Base-by-base conservation (phyloP, 2,329 filamentous ascomycete genomes). In the Periconia macrospinosa region DNA sequence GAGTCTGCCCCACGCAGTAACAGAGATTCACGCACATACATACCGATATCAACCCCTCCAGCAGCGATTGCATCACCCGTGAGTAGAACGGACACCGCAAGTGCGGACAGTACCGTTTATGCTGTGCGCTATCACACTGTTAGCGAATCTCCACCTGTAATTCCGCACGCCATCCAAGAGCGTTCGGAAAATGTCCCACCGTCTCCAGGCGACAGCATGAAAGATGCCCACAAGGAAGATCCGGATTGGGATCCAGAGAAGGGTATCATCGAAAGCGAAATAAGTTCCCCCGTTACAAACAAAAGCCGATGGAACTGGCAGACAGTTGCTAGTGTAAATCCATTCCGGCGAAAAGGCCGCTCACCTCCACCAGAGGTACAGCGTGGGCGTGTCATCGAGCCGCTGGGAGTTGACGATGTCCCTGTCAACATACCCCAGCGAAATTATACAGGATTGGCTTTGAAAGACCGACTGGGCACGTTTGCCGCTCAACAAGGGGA, bases 51-150 rank as follows among this genome's bases (percentile, higher is more conserved):
- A 47, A 69, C 58, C 11, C 78, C 78, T 18, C 79, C 81, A 11
- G 69, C 74, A 41, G 72, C 75, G 45, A 74, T 79, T 18, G 74
- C 79, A 8, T 84, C 83, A 11, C 84, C 85, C 1, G 74, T 86
- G 37, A 86, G 82, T 63, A 76, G 84, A 57, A 79, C 81, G 18
- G 84, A 87, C 60, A 86, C 83, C 1, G 81, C 80, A 6, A 87
- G 84, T 68, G 83, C 83, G 9, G 81, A 81, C 23, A 87, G 84
- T 56, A 87, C 85, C 1, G 81, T 86, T 5, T 87, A 88, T 63
- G 81, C 83, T 48, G 81, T 88, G 30, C 81, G 82, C 30, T 86
- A 87, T 62, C 82, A 86, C 61, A 78, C 83, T 14, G 75, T 82
- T 76, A 52, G 81, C 77, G 40, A 79, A 71, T 47, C 69, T 27